Evolutionary conservation across 1,284 basidiomycete species (phyloP), one percentile per base, ranked within the genome.

Genomic region (Puccinia coronata): DNA sequence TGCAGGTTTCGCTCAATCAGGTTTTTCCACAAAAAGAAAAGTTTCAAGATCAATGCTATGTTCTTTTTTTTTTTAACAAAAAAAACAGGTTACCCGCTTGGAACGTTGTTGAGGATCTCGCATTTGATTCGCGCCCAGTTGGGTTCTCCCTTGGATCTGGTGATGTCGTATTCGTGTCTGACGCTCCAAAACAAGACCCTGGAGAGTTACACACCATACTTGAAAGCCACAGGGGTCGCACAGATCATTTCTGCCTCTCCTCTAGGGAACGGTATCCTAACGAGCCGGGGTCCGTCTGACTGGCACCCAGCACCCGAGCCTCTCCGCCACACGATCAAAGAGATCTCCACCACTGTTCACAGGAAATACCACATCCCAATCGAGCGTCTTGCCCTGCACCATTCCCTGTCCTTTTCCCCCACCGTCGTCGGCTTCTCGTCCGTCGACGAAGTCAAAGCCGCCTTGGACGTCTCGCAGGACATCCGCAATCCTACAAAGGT

Each of bases 261-360:
- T 2, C 89, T 98, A 75, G 92, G 91, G 84, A 98, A 98, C 96
- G 94, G 93, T 0, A 89, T 98, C 0, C 89, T 99, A 55, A 92
- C 92, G 0, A 88, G 89, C 4, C 83, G 86, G 2, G 88, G 87
- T 0, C 89, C 90, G 1, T 93, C 93, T 0, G 75, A 86, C 0
- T 98, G 96, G 96, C 96, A 98, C 85, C 95, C 96, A 11, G 93
- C 93, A 2, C 89, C 91, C 5, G 84, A 86, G 6, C 87, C 85
- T 16, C 84, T 94, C 72, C 88, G 86, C 61, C 85, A 87, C 6
- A 90, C 89, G 12, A 69, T 69, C 47, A 43, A 69, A 23, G 9
- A 85, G 8, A 12, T 73, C 51, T n/a, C 67, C 0, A 28, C 36
- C 23, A 28, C 41, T 34, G 25, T 69, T 49, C 41, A 69, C 16